Base-by-base conservation (phyloP, 345 rosid species). In the Punica granatum region DNA sequence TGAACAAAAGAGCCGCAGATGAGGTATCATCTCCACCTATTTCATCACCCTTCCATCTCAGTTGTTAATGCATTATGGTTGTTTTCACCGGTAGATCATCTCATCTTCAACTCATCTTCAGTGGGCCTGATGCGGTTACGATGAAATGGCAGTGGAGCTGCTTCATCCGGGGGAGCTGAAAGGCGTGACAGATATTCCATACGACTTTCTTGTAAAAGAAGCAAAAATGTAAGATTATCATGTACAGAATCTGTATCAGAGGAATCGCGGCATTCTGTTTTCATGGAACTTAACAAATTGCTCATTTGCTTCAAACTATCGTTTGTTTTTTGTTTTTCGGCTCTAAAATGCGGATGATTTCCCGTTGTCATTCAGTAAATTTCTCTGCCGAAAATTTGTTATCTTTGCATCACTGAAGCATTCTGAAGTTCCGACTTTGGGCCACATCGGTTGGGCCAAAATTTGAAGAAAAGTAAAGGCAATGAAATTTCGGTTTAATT, bases 1-100 rank as follows among this genome's bases (percentile, higher is more conserved):
- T 4, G 87, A 83, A 71, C 53, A 70, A 30, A 81, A 77, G 13
- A 23, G 68, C 64, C 83, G 72, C 51, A 73, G 79, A 81, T 77
- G 65, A 19, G 68, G 68, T 69, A 23, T 23, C 60, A 28, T 42
- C 35, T 18, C 15, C 2, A 16, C 12, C 25, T 7, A 49, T 6
- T 49, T 12, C 26, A 49, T 21, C 56, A 21, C 0, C 18, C 26
- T 13, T 56, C 33, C 18, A 2, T 9, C 18, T 26, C 31, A 0
- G 33, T 56, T 13, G 9, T 33, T 28, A 2, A 12, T 11, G 19
- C 33, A 7, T 4, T 28, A 13, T 10, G 33, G 34, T 9, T 33
- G 41, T 37, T n/a, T 51, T 23, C 51, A 46, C 13, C 7, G 51
- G 13, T 12, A 3, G 51, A 46, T 2, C 4, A 16, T 15, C n/a